Conservation (phyloP, 1,284 basidiomycete genomes). For the Cryptococcus sp. region DNA sequence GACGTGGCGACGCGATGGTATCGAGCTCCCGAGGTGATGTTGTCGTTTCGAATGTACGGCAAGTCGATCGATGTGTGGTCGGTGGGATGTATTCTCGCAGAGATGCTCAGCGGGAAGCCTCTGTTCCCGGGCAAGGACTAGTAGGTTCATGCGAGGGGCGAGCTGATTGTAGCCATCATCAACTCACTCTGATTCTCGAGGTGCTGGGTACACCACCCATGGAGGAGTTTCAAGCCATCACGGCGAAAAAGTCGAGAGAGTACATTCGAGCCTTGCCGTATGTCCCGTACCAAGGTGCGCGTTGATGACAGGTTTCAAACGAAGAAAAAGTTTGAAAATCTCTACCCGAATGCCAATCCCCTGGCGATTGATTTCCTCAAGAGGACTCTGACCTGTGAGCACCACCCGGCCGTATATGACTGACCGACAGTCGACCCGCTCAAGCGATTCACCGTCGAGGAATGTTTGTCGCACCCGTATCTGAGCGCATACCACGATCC, state of each 20-base stretch:
- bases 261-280: conserved; percentile 77
- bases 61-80: conserved; percentile 95
- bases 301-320: conserved; percentile 60
- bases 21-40: conserved; percentile 91
- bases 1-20: conserved; percentile 90
- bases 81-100: conserved; percentile 92
- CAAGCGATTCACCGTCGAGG: conserved; percentile 82
- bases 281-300: conserved; percentile 2
- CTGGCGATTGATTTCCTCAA: conserved; percentile 84
- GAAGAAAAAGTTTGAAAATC: conserved; percentile 63
- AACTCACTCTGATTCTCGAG: conserved; percentile 82
- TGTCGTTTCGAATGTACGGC: conserved; percentile 93
- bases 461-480: conserved; percentile 86
- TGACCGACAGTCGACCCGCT: conserved; percentile 69
- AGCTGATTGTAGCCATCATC: conserved; percentile 60
- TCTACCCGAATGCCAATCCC: conserved; percentile 83
- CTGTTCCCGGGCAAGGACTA: conserved; percentile 95
- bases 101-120: conserved; percentile 91
- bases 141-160: conserved; percentile 13
- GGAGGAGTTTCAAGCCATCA: conserved; percentile 87
- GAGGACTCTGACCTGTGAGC: conserved; percentile 68
- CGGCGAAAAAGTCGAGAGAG: conserved; percentile 74
- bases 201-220: conserved; percentile 87
- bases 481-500: conserved; percentile 83
- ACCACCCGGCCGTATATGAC: conserved; percentile 21